A percentile compares a stretch with the other conserved stretches of the same genome.
These are phyloP conservation scores for Aspergillus steynii DNA, from an alignment of 495 filamentous ascomycete genomes.

Conservation along the genomic window DNA sequence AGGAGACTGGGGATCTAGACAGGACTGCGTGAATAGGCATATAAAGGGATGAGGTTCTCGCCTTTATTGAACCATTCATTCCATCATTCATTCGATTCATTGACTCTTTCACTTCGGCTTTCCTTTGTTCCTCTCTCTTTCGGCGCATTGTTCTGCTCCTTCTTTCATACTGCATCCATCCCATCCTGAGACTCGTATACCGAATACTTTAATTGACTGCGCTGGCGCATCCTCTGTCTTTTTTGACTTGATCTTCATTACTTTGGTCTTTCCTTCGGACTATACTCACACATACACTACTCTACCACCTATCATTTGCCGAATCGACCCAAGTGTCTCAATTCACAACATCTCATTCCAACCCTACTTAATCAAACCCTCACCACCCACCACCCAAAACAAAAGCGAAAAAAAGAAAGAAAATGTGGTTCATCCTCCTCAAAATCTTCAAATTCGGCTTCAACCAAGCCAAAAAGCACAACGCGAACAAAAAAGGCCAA, in stretches of 20 bases:
- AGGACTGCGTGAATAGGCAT: no score
- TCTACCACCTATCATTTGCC: neutral
- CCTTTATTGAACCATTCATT: neutral
- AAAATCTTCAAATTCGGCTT: conserved; percentile 28
- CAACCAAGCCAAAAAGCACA: conserved; percentile 10
- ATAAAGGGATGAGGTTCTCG: no score
- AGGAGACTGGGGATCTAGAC: no score
- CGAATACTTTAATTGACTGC: conserved; percentile 16
- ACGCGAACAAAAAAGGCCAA: conserved; percentile 35
- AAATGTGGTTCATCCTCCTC: conserved; percentile 30
- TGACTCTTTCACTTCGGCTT: conserved; percentile 1
- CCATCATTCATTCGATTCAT: conserved; percentile 7
- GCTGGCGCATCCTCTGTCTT: conserved; percentile 7
- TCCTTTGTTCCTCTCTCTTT: conserved; percentile 15
- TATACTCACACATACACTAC: neutral
- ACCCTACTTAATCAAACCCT: neutral
- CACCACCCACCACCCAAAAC: neutral
- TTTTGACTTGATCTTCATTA: neutral
- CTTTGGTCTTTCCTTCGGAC: conserved; percentile 6
- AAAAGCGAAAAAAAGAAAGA: neutral
- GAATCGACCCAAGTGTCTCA: neutral
- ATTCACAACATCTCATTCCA: neutral
- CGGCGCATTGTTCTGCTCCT: neutral
- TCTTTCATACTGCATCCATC: conserved; percentile 9
- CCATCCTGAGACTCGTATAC: conserved; percentile 22